Base-by-base conservation (phyloP, 768 basidiomycete genomes). In the Trametes punicea region DNA sequence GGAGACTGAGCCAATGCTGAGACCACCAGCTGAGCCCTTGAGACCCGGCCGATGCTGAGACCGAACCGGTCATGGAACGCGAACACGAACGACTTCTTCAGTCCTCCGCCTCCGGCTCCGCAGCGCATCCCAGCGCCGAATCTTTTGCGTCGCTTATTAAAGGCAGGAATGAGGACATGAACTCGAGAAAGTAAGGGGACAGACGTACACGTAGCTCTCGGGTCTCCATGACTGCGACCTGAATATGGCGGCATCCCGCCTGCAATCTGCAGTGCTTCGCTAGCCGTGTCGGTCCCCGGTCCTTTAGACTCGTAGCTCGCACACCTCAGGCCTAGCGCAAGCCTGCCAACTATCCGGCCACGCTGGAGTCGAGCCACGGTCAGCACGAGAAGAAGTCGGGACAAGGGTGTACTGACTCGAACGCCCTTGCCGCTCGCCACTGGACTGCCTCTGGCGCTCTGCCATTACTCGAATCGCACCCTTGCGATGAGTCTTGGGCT, bases 361-460 rank as follows among this genome's bases (percentile, higher is more conserved):
- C 26, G n/a, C 51, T 46, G 23, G 7, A 13, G n/a, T 6, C 4
- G 11, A 21, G 6, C 5, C 5, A 8, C 15, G 8, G 15, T 36
- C 34, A 44, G 23, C 2, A 20, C 16, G 4, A 21, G 27, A 34
- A 5, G 8, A 25, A 6, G 29, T 9, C 2, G 2, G n/a, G 1
- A 6, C 3, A 20, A 6, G n/a, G 25, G 26, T 2, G 8, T 21
- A 39, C 52, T 27, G 11, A 54, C 52, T 54, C 52, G 34, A 34
- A 54, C 34, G 42, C 44, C 52, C 10, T 38, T 18, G 52, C 52
- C 52, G 26, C 52, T 54, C 52, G 44, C 26, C 52, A 46, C 44
- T 39, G 44, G 52, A 54, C 44, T 46, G 34, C 34, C 25, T 25
- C n/a, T 4, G 20, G n/a, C 16, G 52, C 52, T 54, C 18, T 46